Conservation (phyloP, 345 rosid species). For the Moricandia arvensis region DNA sequence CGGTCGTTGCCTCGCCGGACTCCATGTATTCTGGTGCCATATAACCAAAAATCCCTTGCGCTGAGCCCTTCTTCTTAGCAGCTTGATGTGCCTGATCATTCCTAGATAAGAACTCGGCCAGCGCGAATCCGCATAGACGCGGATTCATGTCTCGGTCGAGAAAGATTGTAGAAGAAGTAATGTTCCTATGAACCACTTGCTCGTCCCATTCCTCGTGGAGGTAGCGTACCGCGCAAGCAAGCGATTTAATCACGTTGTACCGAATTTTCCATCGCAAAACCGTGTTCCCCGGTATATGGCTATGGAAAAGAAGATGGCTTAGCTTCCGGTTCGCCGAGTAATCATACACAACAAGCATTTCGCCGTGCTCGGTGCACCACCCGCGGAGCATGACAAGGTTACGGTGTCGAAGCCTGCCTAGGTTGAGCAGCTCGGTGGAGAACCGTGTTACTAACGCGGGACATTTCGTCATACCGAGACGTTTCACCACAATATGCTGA, state of each 20-base stretch:
- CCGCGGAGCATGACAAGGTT: conserved; percentile 88
- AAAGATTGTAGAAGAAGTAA: conserved; percentile 73
- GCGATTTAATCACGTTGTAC: conserved; percentile 66
- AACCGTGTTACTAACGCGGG: conserved; percentile 73
- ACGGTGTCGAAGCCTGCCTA: conserved; percentile 84
- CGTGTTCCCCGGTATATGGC: conserved; percentile 35
- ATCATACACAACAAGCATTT: conserved; percentile 92
- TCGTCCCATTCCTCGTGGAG: conserved; percentile 99
- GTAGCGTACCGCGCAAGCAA: conserved; percentile 78
- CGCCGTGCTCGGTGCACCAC: conserved; percentile 98
- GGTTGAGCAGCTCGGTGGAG: conserved; percentile 71
- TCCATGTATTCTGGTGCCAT: conserved; percentile 93
- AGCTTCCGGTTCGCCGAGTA: conserved; percentile 63
- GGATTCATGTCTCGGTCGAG: conserved; percentile 85
- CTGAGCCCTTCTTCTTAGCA: conserved; percentile 52
- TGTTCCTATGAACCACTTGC: conserved; percentile 85
- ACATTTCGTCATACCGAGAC: conserved; percentile 94
- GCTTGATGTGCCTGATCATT: conserved; percentile 74
- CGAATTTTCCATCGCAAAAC: conserved; percentile 64
- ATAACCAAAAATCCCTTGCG: conserved; percentile 89
- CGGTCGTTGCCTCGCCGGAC: conserved; percentile 78
- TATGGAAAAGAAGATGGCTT: conserved; percentile 74
- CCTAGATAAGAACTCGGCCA: conserved; percentile 86
- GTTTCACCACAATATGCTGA: conserved; percentile 70
- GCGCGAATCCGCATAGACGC: conserved; percentile 68